Conservation (phyloP, 2,329 filamentous ascomycete species). For the Fusarium xyrophilum region DNA sequence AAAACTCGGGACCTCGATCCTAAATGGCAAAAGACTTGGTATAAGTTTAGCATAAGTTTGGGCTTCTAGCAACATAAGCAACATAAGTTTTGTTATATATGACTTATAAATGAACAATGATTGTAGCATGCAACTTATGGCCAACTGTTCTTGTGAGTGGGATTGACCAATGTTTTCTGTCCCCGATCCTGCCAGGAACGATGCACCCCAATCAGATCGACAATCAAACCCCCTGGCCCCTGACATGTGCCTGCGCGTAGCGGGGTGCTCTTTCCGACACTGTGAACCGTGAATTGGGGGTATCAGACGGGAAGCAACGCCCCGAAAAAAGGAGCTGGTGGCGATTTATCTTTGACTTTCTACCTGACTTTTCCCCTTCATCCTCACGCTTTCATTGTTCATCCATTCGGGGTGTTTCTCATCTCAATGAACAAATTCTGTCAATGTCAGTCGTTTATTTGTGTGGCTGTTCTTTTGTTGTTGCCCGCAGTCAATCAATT, state of each 20-base stretch:
- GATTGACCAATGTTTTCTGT: neutral
- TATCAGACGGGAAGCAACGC: conserved; percentile 16
- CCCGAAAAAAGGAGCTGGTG: conserved; percentile 39
- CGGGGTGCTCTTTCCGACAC: conserved; percentile 36
- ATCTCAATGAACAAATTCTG: neutral
- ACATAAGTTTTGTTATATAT: neutral
- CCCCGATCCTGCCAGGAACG: conserved; percentile 5
- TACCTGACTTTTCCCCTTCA: conserved; percentile 10
- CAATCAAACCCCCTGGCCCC: conserved; percentile 11
- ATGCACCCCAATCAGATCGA: conserved; percentile 30
- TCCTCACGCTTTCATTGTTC: conserved; percentile 8
- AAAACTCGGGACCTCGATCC: neutral
- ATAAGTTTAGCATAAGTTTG: neutral
- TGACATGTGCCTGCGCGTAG: conserved; percentile 47
- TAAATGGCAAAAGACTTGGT: neutral
- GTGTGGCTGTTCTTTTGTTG: conserved; percentile 6
- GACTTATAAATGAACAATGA: neutral
- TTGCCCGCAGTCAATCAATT: conserved; percentile 11
- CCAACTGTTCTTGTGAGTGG: neutral
- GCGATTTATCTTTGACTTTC: conserved; percentile 34
- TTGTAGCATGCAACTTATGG: neutral
- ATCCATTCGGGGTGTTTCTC: neutral
- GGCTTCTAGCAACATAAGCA: neutral
- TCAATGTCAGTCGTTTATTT: neutral
- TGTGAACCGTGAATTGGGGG: conserved; percentile 45